Percentiles rank a stretch among this genome's conserved stretches.
These are phyloP conservation scores for Aspergillus leporis DNA, from an alignment of 495 filamentous ascomycete species.

Conservation along the genomic window DNA sequence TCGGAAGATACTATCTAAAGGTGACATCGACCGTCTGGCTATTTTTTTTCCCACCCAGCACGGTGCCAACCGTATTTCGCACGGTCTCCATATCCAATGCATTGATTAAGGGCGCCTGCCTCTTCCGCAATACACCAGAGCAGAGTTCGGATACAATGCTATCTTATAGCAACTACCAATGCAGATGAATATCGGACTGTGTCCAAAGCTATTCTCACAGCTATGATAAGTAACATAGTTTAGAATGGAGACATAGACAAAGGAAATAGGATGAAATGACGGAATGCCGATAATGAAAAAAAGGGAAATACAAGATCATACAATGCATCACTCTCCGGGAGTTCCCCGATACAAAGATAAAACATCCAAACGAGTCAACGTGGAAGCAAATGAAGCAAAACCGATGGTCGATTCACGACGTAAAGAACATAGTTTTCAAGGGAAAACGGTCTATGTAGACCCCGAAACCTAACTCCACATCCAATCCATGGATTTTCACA, in stretches of 20 bases:
- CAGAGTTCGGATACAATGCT: neutral
- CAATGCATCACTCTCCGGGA: conserved; percentile 34
- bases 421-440: conserved; percentile 31
- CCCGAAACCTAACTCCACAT: conserved; percentile 46
- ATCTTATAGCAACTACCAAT: neutral
- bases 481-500: conserved; percentile 47
- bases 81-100: too few species aligned
- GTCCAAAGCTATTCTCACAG: conserved; percentile 16
- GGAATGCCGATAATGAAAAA: conserved; percentile 23
- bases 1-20: too few species aligned
- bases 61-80: too few species aligned
- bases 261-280: conserved; percentile 28
- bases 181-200: neutral
- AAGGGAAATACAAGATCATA: conserved; percentile 30
- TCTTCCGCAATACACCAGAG: neutral
- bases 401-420: conserved; percentile 22
- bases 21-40: too few species aligned
- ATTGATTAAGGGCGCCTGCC: too few species aligned
- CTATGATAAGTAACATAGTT: conserved; percentile 17
- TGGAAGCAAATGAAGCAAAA: conserved; percentile 23
- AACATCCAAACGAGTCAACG: conserved; percentile 25
- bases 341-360: conserved; percentile 19
- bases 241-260: conserved; percentile 25
- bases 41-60: too few species aligned
- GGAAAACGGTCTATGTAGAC: conserved; percentile 40